Evolutionary conservation across 2,329 filamentous ascomycete genomes (phyloP), one percentile per base, ranked within the genome.

Genomic region (Aspergillus japonicus): DNA sequence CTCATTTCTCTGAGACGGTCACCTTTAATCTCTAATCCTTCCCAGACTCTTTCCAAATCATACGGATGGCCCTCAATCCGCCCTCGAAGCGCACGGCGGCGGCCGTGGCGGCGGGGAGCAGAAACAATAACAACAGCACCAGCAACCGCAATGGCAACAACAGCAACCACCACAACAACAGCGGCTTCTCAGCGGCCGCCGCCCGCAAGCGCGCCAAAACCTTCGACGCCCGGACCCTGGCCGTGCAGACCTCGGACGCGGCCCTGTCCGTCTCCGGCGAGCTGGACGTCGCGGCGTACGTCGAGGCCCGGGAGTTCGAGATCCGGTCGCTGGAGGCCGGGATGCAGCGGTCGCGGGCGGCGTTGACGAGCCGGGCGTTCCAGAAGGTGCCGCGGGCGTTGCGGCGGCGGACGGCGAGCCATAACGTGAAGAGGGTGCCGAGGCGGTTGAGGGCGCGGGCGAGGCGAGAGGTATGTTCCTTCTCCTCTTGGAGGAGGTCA

Each of bases 391-490:
- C 95, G 1, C 86, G 92, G 66, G 87, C 89, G 53, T 79, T 99
- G 83, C 83, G 95, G 65, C 83, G 95, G 64, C 84, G 95, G 68
- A 96, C 94, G 0, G 95, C 94, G 21, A 96, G 92, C 74, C 95
- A 99, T 77, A 97, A 99, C 83, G 90, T 90, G 39, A 96, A 94
- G 77, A 86, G 89, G 63, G 89, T 99, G 16, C 95, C 95, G 2
- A 89, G 88, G 71, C 81, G 92, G 63, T 77, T 98, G 70, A 85
- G 89, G 58, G 78, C 78, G 44, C 84, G 89, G 66, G 92, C 92
- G 1, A 84, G 81, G 68, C 81, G 82, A 72, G 87, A 89, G 81
- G 81, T 83, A 68, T 50, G 72, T 66, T 31, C 4, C 24, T 53
- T 49, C 29, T 5, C 11, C 21, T 29, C 49, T 48, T 49, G 57